Conservation (phyloP, 2,329 filamentous ascomycete genomes). For the Colletotrichum phormii region DNA sequence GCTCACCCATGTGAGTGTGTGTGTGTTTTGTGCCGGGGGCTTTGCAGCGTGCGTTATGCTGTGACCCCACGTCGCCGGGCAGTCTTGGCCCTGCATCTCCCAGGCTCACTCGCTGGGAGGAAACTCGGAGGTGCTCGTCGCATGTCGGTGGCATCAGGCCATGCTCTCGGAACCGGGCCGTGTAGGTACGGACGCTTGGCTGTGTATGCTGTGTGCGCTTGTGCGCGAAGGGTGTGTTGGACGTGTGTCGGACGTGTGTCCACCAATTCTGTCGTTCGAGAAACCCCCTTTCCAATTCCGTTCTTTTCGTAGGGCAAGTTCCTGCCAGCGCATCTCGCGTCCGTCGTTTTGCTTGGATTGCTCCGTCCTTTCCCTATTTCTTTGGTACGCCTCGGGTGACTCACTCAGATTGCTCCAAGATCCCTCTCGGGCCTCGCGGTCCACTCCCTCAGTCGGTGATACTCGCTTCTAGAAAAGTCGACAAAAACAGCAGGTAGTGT, state of each 20-base stretch:
- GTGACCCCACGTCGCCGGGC: not conserved
- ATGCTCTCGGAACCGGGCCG: conserved; percentile 28
- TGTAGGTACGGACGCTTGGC: conserved; percentile 2
- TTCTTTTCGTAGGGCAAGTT: not conserved
- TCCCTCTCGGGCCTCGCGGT: not conserved
- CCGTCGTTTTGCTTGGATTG: conserved; percentile 27
- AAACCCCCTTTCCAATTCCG: not conserved
- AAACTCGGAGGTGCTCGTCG: conserved; percentile 12
- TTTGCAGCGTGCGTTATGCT: conserved; percentile 10
- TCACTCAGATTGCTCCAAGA: not conserved
- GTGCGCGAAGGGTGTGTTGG: conserved; percentile 22
- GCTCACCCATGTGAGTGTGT: not conserved
- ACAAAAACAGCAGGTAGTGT: conserved; percentile 26
- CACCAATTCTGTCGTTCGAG: conserved; percentile 7
- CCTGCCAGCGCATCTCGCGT: conserved; percentile 25
- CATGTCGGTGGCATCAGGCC: conserved; percentile 25
- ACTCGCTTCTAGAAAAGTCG: conserved; percentile 26
- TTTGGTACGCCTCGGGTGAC: conserved; percentile 18
- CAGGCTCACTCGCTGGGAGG: not conserved
- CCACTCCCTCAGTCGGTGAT: not conserved
- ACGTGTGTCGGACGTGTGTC: conserved; percentile 35
- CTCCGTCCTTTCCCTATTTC: conserved; percentile 28
- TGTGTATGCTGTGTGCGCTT: conserved; percentile 12
- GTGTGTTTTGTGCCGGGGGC: not conserved
- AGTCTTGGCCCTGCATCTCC: conserved; percentile 18